phyloP scores from a whole-genome alignment of 2,329 filamentous ascomycete species.

The Cercospora sp. region DNA sequence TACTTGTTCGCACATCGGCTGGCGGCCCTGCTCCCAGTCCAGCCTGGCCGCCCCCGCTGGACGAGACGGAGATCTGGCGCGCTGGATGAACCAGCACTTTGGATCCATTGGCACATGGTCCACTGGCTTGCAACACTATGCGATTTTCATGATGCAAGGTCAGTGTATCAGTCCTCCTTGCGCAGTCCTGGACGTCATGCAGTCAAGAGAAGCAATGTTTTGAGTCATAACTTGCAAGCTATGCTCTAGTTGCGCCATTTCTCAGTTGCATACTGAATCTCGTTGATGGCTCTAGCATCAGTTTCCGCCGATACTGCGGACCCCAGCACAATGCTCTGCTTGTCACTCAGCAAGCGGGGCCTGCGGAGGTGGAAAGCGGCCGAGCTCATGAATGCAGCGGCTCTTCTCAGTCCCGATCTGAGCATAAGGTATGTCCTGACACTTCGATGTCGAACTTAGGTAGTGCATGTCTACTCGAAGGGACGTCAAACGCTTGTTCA shows the following conservation, averaged over 20 bases:
- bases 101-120: background rate
- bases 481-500: background rate
- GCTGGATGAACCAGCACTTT: background rate
- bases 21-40: background rate
- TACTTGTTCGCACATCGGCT: background rate
- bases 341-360: background rate
- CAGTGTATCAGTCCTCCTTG: background rate
- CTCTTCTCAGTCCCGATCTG: background rate
- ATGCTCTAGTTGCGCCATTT: background rate
- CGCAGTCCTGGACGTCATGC: background rate
- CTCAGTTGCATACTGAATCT: background rate
- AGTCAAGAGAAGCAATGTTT: background rate
- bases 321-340: background rate
- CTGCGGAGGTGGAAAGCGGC: background rate
- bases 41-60: background rate
- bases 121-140: background rate
- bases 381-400: background rate
- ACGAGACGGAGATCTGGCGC: background rate
- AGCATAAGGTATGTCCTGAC: background rate
- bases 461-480: background rate
- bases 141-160: background rate
- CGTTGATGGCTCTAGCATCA: background rate
- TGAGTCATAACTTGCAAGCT: background rate
- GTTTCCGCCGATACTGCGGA: background rate
- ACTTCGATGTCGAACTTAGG: background rate